phyloP scores from a whole-genome alignment of 768 basidiomycete genomes.

The Podaxis sp. region DNA sequence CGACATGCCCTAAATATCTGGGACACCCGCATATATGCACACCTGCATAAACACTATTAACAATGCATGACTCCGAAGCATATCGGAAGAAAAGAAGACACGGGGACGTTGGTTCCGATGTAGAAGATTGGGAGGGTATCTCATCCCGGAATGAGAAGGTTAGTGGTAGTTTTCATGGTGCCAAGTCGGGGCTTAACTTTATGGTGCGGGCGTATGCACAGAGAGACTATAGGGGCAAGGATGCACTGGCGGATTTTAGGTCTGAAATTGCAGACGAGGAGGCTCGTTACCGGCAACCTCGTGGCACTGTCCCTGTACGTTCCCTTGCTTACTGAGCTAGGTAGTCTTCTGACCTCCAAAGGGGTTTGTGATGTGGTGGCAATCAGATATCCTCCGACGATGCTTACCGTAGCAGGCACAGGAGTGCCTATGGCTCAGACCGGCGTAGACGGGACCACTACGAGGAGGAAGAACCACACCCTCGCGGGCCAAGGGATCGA shows the following conservation, averaged over 20 bases:
- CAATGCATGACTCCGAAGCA: background rate
- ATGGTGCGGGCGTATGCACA: background rate
- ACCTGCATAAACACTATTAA: background rate
- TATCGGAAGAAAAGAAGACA: constrained; percentile 8
- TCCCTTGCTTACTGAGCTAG: background rate
- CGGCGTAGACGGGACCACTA: background rate
- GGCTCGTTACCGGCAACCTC: background rate
- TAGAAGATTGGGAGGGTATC: background rate
- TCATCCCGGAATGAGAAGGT: constrained; percentile 2
- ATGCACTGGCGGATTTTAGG: constrained; percentile 6
- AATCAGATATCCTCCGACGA: background rate
- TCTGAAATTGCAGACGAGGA: constrained; percentile 4
- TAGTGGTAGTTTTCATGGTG: background rate
- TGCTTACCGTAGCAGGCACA: background rate
- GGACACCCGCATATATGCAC: background rate
- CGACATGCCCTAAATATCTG: constrained; percentile 8
- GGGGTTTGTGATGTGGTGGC: background rate
- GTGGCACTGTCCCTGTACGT: constrained; percentile 1
- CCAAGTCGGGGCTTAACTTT: background rate
- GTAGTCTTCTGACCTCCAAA: constrained; percentile 2
- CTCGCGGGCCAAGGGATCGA: background rate
- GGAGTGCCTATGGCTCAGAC: background rate
- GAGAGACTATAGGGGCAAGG: background rate
- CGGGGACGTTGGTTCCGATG: background rate
- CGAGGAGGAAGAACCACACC: background rate